Conservation (phyloP, 768 basidiomycete genomes). For the Collybiopsis confluens region DNA sequence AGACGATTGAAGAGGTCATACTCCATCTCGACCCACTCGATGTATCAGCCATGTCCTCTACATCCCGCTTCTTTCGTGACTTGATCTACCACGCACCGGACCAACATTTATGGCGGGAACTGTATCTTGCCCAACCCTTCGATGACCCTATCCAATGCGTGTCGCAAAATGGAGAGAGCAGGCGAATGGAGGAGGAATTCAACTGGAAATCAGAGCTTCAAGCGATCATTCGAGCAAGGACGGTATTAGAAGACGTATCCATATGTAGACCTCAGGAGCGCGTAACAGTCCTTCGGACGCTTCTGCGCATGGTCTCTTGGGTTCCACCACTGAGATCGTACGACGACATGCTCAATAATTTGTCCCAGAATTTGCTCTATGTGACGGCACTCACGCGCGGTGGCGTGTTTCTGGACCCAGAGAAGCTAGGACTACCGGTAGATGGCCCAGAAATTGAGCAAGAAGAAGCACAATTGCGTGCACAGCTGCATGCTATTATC, state of each 20-base stretch:
- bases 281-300: slow-evolving; percentile 36
- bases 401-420: slow-evolving; percentile 40
- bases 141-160: slow-evolving; percentile 60
- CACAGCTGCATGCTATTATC: slow-evolving; percentile 51
- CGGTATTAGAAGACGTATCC: slow-evolving; percentile 32
- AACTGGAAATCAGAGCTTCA: slow-evolving; percentile 57
- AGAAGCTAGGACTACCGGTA: slow-evolving; percentile 7
- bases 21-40: slow-evolving; percentile 57
- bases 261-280: slow-evolving; percentile 41
- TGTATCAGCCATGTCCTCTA: slow-evolving; percentile 49
- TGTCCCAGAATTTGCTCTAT: slow-evolving; percentile 54
- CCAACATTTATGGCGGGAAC: slow-evolving; percentile 54
- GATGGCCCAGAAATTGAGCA: slow-evolving; percentile 16
- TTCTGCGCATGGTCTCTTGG: slow-evolving; percentile 44
- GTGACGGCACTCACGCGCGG: slow-evolving; percentile 37
- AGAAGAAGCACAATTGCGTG: slow-evolving; percentile 43
- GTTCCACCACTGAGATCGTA: slow-evolving; percentile 31
- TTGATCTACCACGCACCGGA: slow-evolving; percentile 43
- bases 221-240: slow-evolving; percentile 49
- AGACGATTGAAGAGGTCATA: slow-evolving; percentile 58
- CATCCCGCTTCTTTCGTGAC: slow-evolving; percentile 35
- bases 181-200: slow-evolving; percentile 25
- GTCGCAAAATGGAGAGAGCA: slow-evolving; percentile 24
- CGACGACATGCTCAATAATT: slow-evolving; percentile 17
- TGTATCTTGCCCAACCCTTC: slow-evolving; percentile 60